These are phyloP conservation scores for Umbellularia californica DNA, from an alignment of 164 flowering plant species.

Conservation along the genomic window DNA sequence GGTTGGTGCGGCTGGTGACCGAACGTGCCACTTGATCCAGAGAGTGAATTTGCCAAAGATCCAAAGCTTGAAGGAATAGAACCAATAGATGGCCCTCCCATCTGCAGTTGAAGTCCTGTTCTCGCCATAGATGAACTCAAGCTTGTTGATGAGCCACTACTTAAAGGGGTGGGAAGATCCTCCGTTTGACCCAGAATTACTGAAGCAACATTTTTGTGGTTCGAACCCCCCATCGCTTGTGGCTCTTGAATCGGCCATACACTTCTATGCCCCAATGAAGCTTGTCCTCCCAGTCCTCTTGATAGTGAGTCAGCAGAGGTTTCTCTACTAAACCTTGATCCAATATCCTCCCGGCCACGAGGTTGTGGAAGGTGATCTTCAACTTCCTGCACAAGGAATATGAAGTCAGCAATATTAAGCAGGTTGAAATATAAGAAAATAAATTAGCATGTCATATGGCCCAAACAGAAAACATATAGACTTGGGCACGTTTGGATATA, in stretches of 20 bases:
- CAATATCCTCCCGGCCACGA: slow-evolving; percentile 24
- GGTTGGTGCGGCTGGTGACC: slow-evolving; percentile 36
- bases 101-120: slow-evolving; percentile 26
- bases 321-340: slow-evolving; percentile 43
- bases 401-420: neutral
- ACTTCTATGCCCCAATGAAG: slow-evolving; percentile 23
- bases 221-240: slow-evolving; percentile 24
- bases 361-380: slow-evolving; percentile 30
- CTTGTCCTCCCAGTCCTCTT: slow-evolving; percentile 30
- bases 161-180: slow-evolving; percentile 22
- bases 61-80: slow-evolving; percentile 24
- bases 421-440: too few relatives aligned
- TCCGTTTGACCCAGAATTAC: slow-evolving; percentile 28
- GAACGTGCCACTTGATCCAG: slow-evolving; percentile 26
- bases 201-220: slow-evolving; percentile 16
- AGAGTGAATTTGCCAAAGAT: slow-evolving; percentile 13
- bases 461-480: too few relatives aligned
- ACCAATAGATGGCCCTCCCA: slow-evolving; percentile 12
- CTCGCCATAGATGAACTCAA: slow-evolving; percentile 29
- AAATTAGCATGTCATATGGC: too few relatives aligned
- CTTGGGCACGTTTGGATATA: too few relatives aligned
- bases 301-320: slow-evolving; percentile 39
- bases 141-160: slow-evolving; percentile 26
- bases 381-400: slow-evolving; percentile 38
- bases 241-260: slow-evolving; percentile 15